Evolutionary conservation across 805 yeast genomes (phyloP).

Genomic region (Grigorovia yakushimaensis): DNA sequence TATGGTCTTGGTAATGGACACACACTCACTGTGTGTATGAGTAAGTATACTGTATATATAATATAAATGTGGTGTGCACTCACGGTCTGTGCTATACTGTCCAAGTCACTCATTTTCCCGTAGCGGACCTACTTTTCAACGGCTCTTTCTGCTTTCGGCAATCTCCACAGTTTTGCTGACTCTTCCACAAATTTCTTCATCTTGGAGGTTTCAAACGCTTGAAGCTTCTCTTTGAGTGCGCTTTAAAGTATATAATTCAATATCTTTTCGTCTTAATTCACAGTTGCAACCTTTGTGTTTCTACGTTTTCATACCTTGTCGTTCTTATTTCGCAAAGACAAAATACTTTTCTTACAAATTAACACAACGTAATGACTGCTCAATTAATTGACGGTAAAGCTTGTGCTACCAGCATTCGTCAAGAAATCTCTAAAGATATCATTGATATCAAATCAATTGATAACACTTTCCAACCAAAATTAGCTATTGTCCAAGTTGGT

Average conservation of each 20-base stretch:
- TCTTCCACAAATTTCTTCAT: not conserved
- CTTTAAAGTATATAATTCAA: too few species aligned
- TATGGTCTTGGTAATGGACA: conserved; percentile 28
- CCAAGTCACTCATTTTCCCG: too few species aligned
- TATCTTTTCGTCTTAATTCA: too few species aligned
- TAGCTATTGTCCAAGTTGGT: conserved; percentile 86
- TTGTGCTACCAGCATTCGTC: conserved; percentile 44
- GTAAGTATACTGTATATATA: not conserved
- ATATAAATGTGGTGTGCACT: too few species aligned
- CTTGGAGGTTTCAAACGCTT: not conserved
- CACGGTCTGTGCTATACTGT: too few species aligned
- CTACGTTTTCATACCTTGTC: too few species aligned
- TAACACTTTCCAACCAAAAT: conserved; percentile 53
- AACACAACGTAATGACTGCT: conserved; percentile 11
- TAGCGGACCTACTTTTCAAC: not conserved
- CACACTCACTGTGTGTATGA: not conserved
- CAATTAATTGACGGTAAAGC: conserved; percentile 49
- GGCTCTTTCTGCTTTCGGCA: not conserved
- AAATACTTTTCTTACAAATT: too few species aligned
- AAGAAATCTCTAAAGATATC: conserved; percentile 43
- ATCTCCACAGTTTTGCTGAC: not conserved
- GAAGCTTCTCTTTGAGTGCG: too few species aligned
- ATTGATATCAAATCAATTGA: conserved; percentile 32
- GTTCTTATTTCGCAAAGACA: too few species aligned
- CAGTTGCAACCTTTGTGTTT: too few species aligned